phyloP scores from a whole-genome alignment of 2,329 filamentous ascomycete species.

The Neospermospora avenae region DNA sequence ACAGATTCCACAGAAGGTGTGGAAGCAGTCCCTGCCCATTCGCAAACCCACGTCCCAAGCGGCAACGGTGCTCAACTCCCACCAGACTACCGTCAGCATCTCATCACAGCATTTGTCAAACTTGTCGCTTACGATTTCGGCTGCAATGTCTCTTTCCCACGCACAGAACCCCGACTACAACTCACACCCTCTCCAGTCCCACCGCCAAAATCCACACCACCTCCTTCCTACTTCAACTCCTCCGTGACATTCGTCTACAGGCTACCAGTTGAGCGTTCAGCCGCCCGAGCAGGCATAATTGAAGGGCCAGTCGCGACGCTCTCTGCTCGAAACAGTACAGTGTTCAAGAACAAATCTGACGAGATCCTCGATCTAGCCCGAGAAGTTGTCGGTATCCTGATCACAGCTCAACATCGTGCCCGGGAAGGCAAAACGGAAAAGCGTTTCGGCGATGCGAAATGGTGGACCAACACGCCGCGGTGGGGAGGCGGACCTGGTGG shows the following conservation, averaged over 20 bases:
- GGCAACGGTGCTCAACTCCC: constrained; percentile 55
- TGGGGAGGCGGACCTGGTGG: constrained; percentile 64
- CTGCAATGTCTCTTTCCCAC: constrained; percentile 55
- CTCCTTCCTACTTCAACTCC: constrained; percentile 51
- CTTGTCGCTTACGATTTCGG: constrained; percentile 64
- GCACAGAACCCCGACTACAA: constrained; percentile 57
- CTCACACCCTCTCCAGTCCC: constrained; percentile 35
- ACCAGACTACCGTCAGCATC: constrained; percentile 52
- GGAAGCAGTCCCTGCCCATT: constrained; percentile 20
- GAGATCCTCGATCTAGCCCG: constrained; percentile 59
- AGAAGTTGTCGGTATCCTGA: constrained; percentile 57
- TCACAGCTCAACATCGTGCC: constrained; percentile 61
- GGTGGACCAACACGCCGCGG: constrained; percentile 59
- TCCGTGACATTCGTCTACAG: constrained; percentile 59
- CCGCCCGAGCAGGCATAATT: constrained; percentile 55
- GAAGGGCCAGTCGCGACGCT: constrained; percentile 61
- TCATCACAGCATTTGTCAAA: constrained; percentile 60
- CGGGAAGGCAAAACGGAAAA: constrained; percentile 55
- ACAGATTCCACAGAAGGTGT: constrained; percentile 13
- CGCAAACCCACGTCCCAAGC: constrained; percentile 39
- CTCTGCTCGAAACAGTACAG: constrained; percentile 53
- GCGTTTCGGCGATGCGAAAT: constrained; percentile 54
- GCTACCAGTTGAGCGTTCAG: constrained; percentile 55
- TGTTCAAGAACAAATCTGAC: constrained; percentile 53
- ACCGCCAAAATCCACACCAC: not conserved